Conservation (phyloP, 177 flowering plant genomes). For the Vitis hybrid region DNA sequence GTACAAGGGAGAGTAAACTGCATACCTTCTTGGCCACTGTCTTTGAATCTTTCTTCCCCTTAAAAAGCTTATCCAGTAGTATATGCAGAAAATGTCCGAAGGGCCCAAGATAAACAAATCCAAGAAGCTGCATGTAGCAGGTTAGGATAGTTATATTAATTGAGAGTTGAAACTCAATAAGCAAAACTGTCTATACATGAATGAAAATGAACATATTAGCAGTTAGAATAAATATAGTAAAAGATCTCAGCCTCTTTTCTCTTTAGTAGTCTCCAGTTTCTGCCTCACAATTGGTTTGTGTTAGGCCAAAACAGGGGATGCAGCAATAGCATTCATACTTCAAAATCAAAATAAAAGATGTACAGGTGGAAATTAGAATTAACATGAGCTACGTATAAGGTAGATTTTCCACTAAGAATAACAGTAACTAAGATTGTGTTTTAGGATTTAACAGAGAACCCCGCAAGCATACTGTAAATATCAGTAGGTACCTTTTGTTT, state of each 20-base stretch:
- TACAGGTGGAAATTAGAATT: not conserved
- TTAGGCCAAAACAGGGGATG: too few relatives aligned
- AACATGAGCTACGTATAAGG: not conserved
- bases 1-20: not conserved
- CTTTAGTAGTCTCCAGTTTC: not conserved
- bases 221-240: not conserved
- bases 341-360: not conserved
- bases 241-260: not conserved
- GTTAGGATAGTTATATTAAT: not conserved
- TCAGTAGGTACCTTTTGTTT: too few relatives aligned
- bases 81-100: slow-evolving; percentile 81
- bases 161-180: not conserved
- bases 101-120: slow-evolving; percentile 87
- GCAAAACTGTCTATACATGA: not conserved
- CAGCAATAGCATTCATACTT: not conserved
- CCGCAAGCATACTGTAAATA: too few relatives aligned
- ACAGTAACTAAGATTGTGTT: too few relatives aligned
- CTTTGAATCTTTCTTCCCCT: slow-evolving; percentile 76
- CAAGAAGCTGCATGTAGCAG: slow-evolving; percentile 60
- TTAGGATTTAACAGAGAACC: too few relatives aligned
- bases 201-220: not conserved
- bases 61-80: slow-evolving; percentile 76
- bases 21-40: slow-evolving; percentile 92
- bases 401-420: not conserved
- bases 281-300: too few relatives aligned